Percentiles rank a stretch among this genome's conserved stretches.
These are phyloP conservation scores for Psilocybe sp. DNA, from an alignment of 768 basidiomycete species.

Conservation along the genomic window DNA sequence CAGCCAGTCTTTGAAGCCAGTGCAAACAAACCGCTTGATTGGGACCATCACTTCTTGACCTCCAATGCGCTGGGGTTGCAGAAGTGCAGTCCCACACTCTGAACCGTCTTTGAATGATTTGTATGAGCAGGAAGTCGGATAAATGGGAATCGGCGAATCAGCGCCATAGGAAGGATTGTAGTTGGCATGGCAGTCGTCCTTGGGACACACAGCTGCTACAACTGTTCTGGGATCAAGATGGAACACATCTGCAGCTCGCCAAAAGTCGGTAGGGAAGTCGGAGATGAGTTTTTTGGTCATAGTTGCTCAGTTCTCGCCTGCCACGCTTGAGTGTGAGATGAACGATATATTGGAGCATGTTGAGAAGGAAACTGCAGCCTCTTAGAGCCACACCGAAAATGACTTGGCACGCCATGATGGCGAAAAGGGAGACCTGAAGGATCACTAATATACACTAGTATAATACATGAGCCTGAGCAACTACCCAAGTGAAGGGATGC, in stretches of 20 bases:
- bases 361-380: slow-evolving; percentile 7
- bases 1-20: slow-evolving; percentile 6
- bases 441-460: too few relatives aligned
- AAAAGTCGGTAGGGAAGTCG: slow-evolving; percentile 5
- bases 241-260: neutral
- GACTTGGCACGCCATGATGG: slow-evolving; percentile 7
- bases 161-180: too few relatives aligned
- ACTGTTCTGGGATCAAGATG: slow-evolving; percentile 2
- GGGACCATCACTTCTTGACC: neutral
- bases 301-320: neutral
- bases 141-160: neutral
- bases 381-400: slow-evolving; percentile 5
- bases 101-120: neutral
- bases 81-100: neutral
- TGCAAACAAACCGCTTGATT: slow-evolving; percentile 3
- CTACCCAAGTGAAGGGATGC: too few relatives aligned
- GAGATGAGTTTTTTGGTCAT: slow-evolving; percentile 5
- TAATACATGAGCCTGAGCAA: too few relatives aligned
- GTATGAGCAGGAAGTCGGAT: slow-evolving; percentile 2
- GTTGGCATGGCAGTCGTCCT: slow-evolving; percentile 4
- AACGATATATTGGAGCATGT: slow-evolving; percentile 9
- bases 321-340: slow-evolving; percentile 4
- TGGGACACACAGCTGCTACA: slow-evolving; percentile 12
- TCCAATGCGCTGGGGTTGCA: neutral
- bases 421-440: slow-evolving; percentile 5